Percentiles rank a stretch among this genome's conserved stretches.
phyloP scores from a whole-genome alignment of 306 rosid species.

The Ormosia emarginata region DNA sequence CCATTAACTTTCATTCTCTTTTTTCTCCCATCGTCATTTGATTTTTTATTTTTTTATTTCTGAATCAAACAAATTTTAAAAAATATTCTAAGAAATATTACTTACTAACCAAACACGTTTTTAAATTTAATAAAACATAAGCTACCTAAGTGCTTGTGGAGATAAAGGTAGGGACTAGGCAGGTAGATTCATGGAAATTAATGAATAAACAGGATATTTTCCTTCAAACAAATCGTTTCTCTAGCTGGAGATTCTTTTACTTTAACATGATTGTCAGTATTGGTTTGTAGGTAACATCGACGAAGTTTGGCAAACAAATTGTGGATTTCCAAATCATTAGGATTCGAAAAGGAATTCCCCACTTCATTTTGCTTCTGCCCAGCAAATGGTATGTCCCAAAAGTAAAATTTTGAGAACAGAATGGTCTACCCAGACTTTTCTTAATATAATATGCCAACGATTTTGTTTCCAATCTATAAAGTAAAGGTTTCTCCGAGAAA shows the following conservation, averaged over 20 bases:
- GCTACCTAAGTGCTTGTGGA: neutral
- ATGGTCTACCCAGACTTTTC: conserved; percentile 4
- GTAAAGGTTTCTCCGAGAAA: neutral
- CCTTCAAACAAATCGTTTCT: too few species aligned
- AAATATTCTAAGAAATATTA: too few species aligned
- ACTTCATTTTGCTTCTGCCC: neutral
- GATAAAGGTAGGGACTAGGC: neutral
- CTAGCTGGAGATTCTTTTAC: neutral
- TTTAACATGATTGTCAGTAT: neutral
- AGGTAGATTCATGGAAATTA: too few species aligned
- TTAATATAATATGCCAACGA: neutral
- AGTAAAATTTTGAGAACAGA: neutral
- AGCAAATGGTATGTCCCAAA: neutral
- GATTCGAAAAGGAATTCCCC: neutral
- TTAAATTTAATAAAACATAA: too few species aligned
- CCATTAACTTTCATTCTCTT: too few species aligned
- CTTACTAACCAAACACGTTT: too few species aligned
- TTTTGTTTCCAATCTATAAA: neutral
- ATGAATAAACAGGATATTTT: too few species aligned
- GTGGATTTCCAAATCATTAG: neutral
- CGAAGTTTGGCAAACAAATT: conserved; percentile 8
- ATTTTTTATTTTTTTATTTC: too few species aligned
- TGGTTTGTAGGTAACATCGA: neutral
- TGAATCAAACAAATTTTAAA: too few species aligned
- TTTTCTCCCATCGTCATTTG: too few species aligned